Evolutionary conservation across 352 stramenopile species (phyloP), one percentile per base, ranked within the genome.

Genomic region (Phytopythium ostracodes): DNA sequence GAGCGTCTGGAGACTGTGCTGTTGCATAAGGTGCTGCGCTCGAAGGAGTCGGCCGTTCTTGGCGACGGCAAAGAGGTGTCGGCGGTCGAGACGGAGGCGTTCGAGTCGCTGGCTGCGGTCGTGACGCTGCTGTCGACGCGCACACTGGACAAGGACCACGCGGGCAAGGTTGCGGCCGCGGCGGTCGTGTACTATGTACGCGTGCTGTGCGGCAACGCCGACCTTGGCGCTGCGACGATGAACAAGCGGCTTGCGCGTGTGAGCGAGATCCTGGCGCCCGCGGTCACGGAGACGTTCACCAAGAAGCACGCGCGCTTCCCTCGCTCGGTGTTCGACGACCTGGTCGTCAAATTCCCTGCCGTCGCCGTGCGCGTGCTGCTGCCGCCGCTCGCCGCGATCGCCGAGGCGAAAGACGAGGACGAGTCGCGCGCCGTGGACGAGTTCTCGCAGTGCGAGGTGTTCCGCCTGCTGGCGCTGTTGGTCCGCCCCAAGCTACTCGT

Each of bases 261-360:
- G 35, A 57, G 73, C 18, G 51, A 70, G 25, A 62, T 84, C 3
- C 53, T 91, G 22, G 54, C 46, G 9, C 29, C 59, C 11, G 73
- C 72, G 0, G 74, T 86, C 1, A 36, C 73, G 8, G 79, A 92
- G 33, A 64, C 81, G 14, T 89, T 94, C 64, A 92, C 84, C 17
- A 93, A 93, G 76, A 94, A 94, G 66, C 84, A 94, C 68, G 71
- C 75, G 53, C 80, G 82, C 47, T 91, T 96, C 66, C 87, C 87
- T 15, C 79, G 75, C 55, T 68, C 60, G 6, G 75, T 83, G 18
- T 80, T 96, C 27, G 80, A 94, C 22, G 83, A 94, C 49, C 72
- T 96, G 14, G 51, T 83, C 56, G 70, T 64, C 49, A 77, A 87
- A 35, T 81, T 76, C 55, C 76, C 84, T n/a, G 71, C 64, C 31